phyloP scores from a whole-genome alignment of 164 flowering plant species.

The Warburgia ugandensis region DNA sequence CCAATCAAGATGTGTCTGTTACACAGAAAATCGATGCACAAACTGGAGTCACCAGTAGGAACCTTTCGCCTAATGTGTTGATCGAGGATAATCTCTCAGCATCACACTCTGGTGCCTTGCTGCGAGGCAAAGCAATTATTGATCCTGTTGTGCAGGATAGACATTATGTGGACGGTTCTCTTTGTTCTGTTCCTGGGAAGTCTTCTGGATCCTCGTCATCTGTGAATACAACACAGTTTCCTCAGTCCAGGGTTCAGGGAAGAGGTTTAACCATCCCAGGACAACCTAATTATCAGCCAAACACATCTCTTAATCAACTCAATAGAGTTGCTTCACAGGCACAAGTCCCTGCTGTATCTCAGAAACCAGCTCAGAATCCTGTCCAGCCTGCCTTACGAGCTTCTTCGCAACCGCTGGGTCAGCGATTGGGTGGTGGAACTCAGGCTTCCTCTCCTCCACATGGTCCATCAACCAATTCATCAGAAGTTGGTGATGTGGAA shows the following conservation, averaged over 20 bases:
- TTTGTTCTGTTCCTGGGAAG: constrained; percentile 35
- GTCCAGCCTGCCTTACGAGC: constrained; percentile 34
- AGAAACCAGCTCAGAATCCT: constrained; percentile 36
- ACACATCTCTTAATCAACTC: constrained; percentile 32
- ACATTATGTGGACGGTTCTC: constrained; percentile 40
- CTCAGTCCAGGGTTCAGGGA: constrained; percentile 44
- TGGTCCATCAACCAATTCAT: constrained; percentile 30
- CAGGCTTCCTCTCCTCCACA: constrained; percentile 64
- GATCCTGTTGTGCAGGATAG: constrained; percentile 45
- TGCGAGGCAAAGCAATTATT: constrained; percentile 49
- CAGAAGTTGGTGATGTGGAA: constrained; percentile 48
- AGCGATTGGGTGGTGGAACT: constrained; percentile 40
- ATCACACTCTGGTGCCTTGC: constrained; percentile 31
- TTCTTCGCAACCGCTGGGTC: constrained; percentile 41
- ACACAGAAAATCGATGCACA: constrained; percentile 47
- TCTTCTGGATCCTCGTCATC: constrained; percentile 26
- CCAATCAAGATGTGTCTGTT: constrained; percentile 44
- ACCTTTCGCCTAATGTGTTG: constrained; percentile 20
- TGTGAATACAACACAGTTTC: constrained; percentile 23
- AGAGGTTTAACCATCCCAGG: constrained; percentile 36
- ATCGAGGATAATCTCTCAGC: constrained; percentile 27
- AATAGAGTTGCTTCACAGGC: constrained; percentile 33
- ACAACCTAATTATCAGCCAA: constrained; percentile 40
- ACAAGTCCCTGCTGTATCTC: constrained; percentile 29
- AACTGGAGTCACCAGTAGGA: constrained; percentile 33